Conservation (phyloP, 805 yeast species). For the Scheffersomyces stipitis region DNA sequence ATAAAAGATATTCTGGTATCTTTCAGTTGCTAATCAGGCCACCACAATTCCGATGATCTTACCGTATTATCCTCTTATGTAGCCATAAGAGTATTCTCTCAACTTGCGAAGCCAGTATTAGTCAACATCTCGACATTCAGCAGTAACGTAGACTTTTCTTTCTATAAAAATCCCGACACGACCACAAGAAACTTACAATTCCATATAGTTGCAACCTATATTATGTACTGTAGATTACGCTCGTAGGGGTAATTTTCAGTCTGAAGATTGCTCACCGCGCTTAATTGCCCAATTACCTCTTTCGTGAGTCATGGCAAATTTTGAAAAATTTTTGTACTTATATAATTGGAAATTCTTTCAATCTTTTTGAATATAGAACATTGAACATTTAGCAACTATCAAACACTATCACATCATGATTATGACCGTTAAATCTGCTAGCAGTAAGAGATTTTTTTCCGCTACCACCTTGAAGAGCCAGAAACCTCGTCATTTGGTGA, state of each 20-base stretch:
- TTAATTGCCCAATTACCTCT: slow-evolving; percentile 8
- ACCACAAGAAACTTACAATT: too few relatives aligned
- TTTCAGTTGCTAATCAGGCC: too few relatives aligned
- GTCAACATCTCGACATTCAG: too few relatives aligned
- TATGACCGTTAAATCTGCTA: slow-evolving; percentile 5
- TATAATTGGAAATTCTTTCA: neutral
- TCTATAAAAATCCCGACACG: too few relatives aligned
- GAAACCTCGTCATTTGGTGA: slow-evolving; percentile 75
- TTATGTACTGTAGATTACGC: too few relatives aligned
- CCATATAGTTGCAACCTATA: too few relatives aligned
- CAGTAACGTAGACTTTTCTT: too few relatives aligned
- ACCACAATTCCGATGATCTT: too few relatives aligned
- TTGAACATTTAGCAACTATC: neutral
- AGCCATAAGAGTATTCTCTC: too few relatives aligned
- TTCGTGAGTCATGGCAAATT: neutral
- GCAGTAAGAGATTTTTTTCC: slow-evolving; percentile 4
- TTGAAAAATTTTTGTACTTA: neutral
- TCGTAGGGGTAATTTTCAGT: neutral
- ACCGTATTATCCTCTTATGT: too few relatives aligned
- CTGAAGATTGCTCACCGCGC: slow-evolving; percentile 14
- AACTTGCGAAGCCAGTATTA: too few relatives aligned
- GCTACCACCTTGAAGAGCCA: slow-evolving; percentile 4
- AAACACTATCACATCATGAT: neutral
- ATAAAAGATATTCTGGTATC: too few relatives aligned
- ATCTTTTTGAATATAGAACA: neutral